Conservation (phyloP, 306 rosid genomes). For the Cucurbita moschata region DNA sequence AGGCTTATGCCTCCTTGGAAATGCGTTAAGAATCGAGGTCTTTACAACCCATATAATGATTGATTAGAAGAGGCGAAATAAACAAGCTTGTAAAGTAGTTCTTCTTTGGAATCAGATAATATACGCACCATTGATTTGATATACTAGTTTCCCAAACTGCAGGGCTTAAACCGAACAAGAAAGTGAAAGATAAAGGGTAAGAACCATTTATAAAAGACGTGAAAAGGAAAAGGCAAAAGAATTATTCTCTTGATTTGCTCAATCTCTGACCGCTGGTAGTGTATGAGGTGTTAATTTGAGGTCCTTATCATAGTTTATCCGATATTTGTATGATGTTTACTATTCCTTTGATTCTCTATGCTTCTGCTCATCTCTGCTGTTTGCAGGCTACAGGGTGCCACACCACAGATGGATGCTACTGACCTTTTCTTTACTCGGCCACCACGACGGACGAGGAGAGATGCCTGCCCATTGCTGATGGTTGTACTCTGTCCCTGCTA, state of each 20-base stretch:
- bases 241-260: conserved; percentile 1
- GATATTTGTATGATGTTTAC: neutral
- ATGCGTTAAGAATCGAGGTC: neutral
- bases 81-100: neutral
- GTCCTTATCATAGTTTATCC: neutral
- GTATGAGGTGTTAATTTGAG: neutral
- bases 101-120: neutral
- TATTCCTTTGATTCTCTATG: neutral
- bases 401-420: neutral
- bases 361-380: neutral
- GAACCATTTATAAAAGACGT: neutral
- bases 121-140: neutral
- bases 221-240: neutral
- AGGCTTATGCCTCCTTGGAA: neutral
- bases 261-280: neutral
- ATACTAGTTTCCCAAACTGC: neutral
- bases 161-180: neutral
- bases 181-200: neutral
- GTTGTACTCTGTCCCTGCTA: neutral
- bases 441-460: neutral
- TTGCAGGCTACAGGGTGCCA: neutral
- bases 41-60: neutral
- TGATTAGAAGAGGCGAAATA: neutral
- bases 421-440: neutral
- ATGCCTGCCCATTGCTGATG: neutral